Evolutionary conservation across 2,329 filamentous ascomycete genomes (phyloP), one percentile per base, ranked within the genome.

Genomic region (Colletotrichum sp.): DNA sequence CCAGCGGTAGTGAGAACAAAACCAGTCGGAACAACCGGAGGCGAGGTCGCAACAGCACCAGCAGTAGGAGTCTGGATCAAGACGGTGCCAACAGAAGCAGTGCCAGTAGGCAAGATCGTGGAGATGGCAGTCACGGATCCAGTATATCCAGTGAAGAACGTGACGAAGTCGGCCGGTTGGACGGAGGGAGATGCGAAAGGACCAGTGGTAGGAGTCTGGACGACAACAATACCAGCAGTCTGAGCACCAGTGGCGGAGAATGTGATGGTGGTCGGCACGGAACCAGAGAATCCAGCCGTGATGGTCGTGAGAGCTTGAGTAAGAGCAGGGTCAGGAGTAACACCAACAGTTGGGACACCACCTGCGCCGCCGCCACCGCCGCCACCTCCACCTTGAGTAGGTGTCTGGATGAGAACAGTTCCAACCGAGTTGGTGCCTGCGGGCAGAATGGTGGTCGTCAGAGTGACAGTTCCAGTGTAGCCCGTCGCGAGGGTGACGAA

Each of bases 11-110:
- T 66, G 16, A 55, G 64, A 32, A 55, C 64, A 55, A 66, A 66
- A 18, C 27, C 27, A 30, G 27, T 15, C 9, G 71, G 71, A 4
- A 74, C 71, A 18, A 18, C 25, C 28, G 34, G 43, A 52, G 43
- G 43, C 0, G 43, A 22, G n/a, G 43, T 52, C 5, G 4, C 43
- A 22, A 52, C n/a, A 52, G 43, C 43, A 52, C n/a, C 60, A 1
- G 22, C 22, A 5, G 71, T 74, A 10, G 73, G 69, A 22, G 73
- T 75, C 64, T 75, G 73, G 34, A 75, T 62, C 25, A 75, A 15
- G 3, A 75, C 56, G 39, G 64, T 68, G 15, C 69, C 73, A 13
- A 72, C 30, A 3, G 70, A 66, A 12, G 30, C 56, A 15, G 30
- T n/a, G 2, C 62, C 73, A 5, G 62, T 58, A 9, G 73, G 73